Evolutionary conservation across 257 asterid species (phyloP).

Genomic region (Fraxinus cuspidata): DNA sequence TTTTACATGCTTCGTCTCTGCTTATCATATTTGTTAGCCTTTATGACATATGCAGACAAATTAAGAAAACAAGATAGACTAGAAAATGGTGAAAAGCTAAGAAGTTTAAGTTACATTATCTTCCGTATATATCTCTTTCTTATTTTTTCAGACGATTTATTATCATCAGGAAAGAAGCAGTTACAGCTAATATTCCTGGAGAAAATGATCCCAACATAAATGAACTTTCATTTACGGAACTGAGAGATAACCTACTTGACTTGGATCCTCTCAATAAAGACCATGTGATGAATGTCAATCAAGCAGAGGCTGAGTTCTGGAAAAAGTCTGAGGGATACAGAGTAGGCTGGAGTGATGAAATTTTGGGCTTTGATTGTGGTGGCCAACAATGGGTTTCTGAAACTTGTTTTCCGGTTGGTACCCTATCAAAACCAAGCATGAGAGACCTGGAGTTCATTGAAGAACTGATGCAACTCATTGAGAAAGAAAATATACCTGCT

Average conservation of each 20-base stretch:
- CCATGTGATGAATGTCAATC: conserved; percentile 65
- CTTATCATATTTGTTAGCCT: background rate
- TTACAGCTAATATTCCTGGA: conserved; percentile 32
- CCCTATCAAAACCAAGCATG: conserved; percentile 79
- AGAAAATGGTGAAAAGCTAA: background rate
- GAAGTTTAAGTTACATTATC: background rate
- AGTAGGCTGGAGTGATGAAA: conserved; percentile 97
- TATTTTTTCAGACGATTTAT: conserved; percentile 12
- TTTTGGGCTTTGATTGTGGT: conserved; percentile 95
- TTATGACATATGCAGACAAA: background rate
- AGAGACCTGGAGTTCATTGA: conserved; percentile 84
- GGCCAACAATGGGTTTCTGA: conserved; percentile 99
- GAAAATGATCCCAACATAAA: conserved; percentile 57
- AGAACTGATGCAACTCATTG: conserved; percentile 65
- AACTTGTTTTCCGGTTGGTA: conserved; percentile 90
- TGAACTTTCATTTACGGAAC: conserved; percentile 79
- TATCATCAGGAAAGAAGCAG: conserved; percentile 49
- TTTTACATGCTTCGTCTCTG: background rate
- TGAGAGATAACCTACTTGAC: conserved; percentile 84
- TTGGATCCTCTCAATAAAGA: conserved; percentile 88
- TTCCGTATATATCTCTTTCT: background rate
- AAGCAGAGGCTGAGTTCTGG: conserved; percentile 97
- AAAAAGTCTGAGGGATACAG: conserved; percentile 89
- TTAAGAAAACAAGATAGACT: background rate
- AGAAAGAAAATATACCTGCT: conserved; percentile 78